phyloP scores from a whole-genome alignment of 108 stramenopile species.

The Nitzschia inconspicua region DNA sequence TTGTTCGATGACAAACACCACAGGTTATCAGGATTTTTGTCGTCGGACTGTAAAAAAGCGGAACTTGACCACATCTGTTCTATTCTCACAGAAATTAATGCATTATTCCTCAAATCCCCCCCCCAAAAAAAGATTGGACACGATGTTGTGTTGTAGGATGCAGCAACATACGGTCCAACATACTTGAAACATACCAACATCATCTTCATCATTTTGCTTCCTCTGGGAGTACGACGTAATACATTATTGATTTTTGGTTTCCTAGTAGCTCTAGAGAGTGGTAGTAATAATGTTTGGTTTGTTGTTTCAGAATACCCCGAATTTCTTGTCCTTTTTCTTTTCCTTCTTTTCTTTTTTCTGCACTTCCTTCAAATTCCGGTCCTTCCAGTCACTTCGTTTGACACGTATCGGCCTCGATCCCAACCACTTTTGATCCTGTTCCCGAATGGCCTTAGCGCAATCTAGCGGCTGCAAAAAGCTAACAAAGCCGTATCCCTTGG shows the following conservation, averaged over 20 bases:
- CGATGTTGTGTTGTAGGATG: no score
- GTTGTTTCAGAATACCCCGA: no score
- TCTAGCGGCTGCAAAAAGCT: slow-evolving; percentile 90
- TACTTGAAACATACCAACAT: not conserved
- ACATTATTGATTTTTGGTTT: not conserved
- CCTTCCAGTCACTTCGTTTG: slow-evolving; percentile 92
- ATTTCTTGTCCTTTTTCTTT: slow-evolving; percentile 6
- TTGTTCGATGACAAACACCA: no score
- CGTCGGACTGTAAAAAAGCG: no score
- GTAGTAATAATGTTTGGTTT: no score
- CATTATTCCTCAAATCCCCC: no score
- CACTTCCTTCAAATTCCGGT: slow-evolving; percentile 85
- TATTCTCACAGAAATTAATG: no score
- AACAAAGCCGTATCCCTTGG: slow-evolving; percentile 96
- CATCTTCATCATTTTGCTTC: not conserved
- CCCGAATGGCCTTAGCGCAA: slow-evolving; percentile 90
- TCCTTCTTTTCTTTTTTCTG: slow-evolving; percentile 41
- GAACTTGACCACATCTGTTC: no score
- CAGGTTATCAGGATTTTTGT: no score
- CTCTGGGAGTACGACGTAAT: not conserved
- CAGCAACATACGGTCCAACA: no score
- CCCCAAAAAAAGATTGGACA: no score
- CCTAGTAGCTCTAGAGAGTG: no score
- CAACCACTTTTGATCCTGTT: slow-evolving; percentile 95
- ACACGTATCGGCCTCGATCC: slow-evolving; percentile 92